Evolutionary conservation across 2,329 filamentous ascomycete genomes (phyloP).

Genomic region (Paraphaeosphaeria sporulosa): DNA sequence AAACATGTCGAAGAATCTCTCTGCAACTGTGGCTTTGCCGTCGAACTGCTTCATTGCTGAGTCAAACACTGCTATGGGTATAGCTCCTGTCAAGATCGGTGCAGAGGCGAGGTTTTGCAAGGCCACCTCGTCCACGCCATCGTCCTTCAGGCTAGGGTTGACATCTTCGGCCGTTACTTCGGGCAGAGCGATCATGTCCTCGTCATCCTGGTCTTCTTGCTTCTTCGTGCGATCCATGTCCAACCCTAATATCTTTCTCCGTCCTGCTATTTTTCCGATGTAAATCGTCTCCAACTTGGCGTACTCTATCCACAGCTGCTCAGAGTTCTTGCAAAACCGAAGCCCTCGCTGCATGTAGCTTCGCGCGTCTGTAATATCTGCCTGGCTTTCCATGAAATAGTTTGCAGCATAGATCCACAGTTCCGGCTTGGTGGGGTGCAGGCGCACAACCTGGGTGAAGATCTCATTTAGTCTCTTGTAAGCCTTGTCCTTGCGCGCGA

Average conservation of each 20-base stretch:
- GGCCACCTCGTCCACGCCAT: slow-evolving; percentile 58
- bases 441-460: slow-evolving; percentile 73
- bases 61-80: slow-evolving; percentile 91
- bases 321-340: slow-evolving; percentile 82
- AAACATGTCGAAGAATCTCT: slow-evolving; percentile 83
- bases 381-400: slow-evolving; percentile 76
- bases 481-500: slow-evolving; percentile 71
- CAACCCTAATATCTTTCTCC: slow-evolving; percentile 72
- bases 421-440: slow-evolving; percentile 83
- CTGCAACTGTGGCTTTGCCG: slow-evolving; percentile 70
- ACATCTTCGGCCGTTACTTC: slow-evolving; percentile 69
- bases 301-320: slow-evolving; percentile 85
- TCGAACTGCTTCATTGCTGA: slow-evolving; percentile 80
- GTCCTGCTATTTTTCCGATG: slow-evolving; percentile 78
- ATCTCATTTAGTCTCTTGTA: slow-evolving; percentile 67
- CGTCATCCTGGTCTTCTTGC: slow-evolving; percentile 55
- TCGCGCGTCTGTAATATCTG: slow-evolving; percentile 86
- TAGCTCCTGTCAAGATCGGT: slow-evolving; percentile 88
- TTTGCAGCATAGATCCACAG: slow-evolving; percentile 88
- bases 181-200: slow-evolving; percentile 65
- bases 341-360: slow-evolving; percentile 89
- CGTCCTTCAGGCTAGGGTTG: slow-evolving; percentile 62
- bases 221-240: slow-evolving; percentile 56
- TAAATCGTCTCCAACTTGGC: slow-evolving; percentile 92
- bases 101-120: slow-evolving; percentile 73